Evolutionary conservation across 768 basidiomycete species (phyloP), one percentile per base, ranked within the genome.

Genomic region (Kwoniella heveanensis): DNA sequence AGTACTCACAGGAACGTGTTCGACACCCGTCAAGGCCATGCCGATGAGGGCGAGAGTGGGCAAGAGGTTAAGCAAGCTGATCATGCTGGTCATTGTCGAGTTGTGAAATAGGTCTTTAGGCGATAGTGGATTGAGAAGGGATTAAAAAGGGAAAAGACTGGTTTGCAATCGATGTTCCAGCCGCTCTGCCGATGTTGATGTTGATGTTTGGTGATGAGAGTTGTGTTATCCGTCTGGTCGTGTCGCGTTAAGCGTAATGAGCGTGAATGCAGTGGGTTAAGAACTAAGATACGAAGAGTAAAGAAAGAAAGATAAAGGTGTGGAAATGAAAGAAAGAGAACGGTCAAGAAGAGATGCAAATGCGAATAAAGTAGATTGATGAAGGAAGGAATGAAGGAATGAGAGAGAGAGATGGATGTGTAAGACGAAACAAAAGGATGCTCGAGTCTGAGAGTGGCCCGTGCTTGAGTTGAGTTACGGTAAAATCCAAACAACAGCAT

Each of bases 1-100:
- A 49, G 21, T 22, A 75, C 73, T 65, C 52, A 76, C 71, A 0
- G 71, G 69, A 6, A 68, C 58, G 19, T 51, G 52, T 64, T 72
- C 74, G 17, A 72, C 15, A 58, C 68, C 69, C 13, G 61, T 67
- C 64, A 76, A 54, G 21, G 67, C 67, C n/a, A 67, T 25, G 13
- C 62, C 67, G 15, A 71, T 46, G 22, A 76, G 58, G 21, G 74
- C 74, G 24, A 76, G 64, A 54, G 66, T 58, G n/a, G 74, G 71
- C n/a, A 76, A 49, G 24, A 75, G 30, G 53, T 66, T 69, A 48
- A 68, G 39, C 26, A 73, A 46, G 15, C 49, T 37, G 30, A 54
- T 29, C 47, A 57, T 52, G 30, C 48, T 53, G 17, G 55, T 36
- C 62, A 53, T 44, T 4, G 27, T 26, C 26, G 51, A 26, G 29